These are phyloP conservation scores for Hamigera avellanea DNA, from an alignment of 495 filamentous ascomycete species.

Conservation along the genomic window DNA sequence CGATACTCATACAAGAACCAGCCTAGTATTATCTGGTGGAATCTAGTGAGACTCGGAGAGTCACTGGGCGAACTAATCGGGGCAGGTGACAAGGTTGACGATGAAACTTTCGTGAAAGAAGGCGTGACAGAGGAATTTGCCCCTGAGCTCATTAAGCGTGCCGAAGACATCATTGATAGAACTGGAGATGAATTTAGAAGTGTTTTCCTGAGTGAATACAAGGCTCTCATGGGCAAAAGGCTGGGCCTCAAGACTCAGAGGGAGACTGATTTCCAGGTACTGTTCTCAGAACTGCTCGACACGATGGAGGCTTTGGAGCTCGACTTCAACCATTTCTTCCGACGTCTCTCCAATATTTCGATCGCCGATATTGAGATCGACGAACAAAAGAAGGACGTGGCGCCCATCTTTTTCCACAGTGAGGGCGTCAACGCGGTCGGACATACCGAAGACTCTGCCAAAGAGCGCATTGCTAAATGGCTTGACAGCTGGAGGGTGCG, in stretches of 20 bases:
- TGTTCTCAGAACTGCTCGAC: constrained; percentile 75
- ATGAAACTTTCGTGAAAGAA: constrained; percentile 51
- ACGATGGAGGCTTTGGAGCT: constrained; percentile 66
- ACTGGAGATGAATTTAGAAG: constrained; percentile 76
- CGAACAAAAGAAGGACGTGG: constrained; percentile 42
- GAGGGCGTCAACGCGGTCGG: constrained; percentile 48
- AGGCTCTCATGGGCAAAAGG: constrained; percentile 61
- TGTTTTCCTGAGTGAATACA: constrained; percentile 80
- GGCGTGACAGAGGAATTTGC: constrained; percentile 60
- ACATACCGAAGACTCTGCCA: constrained; percentile 46
- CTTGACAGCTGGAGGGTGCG: constrained; percentile 58
- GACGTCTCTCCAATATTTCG: constrained; percentile 50
- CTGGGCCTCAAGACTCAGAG: constrained; percentile 59
- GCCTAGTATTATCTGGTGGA: constrained; percentile 97
- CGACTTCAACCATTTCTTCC: constrained; percentile 90
- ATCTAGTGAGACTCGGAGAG: constrained; percentile 84
- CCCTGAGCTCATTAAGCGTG: constrained; percentile 59
- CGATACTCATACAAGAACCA: constrained; percentile 91
- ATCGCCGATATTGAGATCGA: constrained; percentile 49
- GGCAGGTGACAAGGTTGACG: constrained; percentile 54
- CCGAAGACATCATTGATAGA: constrained; percentile 67
- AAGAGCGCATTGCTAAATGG: constrained; percentile 59
- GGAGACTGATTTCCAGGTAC: constrained; percentile 59
- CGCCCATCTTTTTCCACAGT: constrained; percentile 57
- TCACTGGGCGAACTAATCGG: constrained; percentile 83